These are phyloP conservation scores for Emmonsiellopsis sp. DNA, from an alignment of 2,329 filamentous ascomycete genomes.

Conservation along the genomic window DNA sequence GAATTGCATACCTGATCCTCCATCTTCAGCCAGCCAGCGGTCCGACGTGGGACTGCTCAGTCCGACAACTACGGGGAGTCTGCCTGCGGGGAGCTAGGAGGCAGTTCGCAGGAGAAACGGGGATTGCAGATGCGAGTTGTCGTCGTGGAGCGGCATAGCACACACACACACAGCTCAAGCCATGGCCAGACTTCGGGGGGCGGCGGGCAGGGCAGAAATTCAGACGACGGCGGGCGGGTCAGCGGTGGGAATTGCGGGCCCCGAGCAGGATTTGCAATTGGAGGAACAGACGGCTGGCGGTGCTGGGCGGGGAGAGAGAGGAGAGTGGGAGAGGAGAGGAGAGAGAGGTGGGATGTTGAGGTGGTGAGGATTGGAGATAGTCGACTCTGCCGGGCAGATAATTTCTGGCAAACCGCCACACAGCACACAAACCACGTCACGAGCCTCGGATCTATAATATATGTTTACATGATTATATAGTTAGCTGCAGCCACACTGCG, in stretches of 20 bases:
- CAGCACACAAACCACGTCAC: too few relatives aligned
- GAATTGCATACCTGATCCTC: conserved; percentile 32
- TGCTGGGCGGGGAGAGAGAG: too few relatives aligned
- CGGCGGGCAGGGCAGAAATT: background rate
- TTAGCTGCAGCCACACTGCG: too few relatives aligned
- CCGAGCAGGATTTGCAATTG: conserved; percentile 1
- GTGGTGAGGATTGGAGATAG: too few relatives aligned
- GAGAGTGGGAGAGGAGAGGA: too few relatives aligned
- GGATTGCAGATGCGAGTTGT: conserved; percentile 14
- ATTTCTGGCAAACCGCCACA: too few relatives aligned
- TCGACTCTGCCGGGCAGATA: too few relatives aligned
- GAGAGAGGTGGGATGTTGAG: too few relatives aligned
- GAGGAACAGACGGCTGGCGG: too few relatives aligned
- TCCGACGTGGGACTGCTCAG: conserved; percentile 5
- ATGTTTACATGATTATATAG: too few relatives aligned
- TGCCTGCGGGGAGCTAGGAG: conserved; percentile 13
- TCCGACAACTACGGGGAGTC: conserved; percentile 2
- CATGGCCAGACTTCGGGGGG: background rate
- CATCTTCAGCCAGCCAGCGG: conserved; percentile 30
- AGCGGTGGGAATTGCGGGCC: conserved; percentile 3
- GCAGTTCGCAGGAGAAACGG: conserved; percentile 7
- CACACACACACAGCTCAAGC: background rate
- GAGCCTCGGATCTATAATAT: too few relatives aligned
- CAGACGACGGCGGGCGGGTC: background rate
- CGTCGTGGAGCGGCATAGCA: conserved; percentile 18